A percentile compares a stretch with the other conserved stretches of the same genome.
phyloP scores from a whole-genome alignment of 73 alveolate genomes.

The Paramecium sexaurelia region DNA sequence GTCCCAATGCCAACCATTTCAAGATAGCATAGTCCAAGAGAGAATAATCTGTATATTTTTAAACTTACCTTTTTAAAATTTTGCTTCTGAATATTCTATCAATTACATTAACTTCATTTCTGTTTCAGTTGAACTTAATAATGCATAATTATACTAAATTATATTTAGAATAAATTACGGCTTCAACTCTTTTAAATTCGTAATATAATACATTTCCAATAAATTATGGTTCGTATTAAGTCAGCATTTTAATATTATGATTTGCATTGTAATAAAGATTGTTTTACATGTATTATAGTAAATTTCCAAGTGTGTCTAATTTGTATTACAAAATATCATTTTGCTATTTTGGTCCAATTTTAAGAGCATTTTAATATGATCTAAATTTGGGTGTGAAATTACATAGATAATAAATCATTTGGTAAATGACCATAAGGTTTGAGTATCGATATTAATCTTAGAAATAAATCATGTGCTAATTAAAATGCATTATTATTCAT shows the following conservation, averaged over 20 bases:
- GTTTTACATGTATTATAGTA: neutral
- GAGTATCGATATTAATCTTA: neutral
- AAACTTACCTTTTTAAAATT: neutral
- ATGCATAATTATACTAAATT: neutral
- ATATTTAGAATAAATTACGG: neutral
- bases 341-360: neutral
- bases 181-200: neutral
- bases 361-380: neutral
- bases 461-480: neutral
- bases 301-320: neutral
- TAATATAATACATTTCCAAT: neutral
- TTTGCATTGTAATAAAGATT: neutral
- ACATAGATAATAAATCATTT: neutral
- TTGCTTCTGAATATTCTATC: neutral
- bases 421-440: neutral
- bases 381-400: neutral
- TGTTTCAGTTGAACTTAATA: neutral
- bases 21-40: neutral
- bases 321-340: neutral
- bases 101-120: neutral
- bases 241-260: neutral
- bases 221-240: neutral
- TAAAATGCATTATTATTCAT: neutral
- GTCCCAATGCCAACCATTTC: slow-evolving; percentile 16
- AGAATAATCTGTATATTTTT: neutral